Base-by-base conservation (phyloP, 2,329 filamentous ascomycete genomes). In the Neurospora crassa region DNA sequence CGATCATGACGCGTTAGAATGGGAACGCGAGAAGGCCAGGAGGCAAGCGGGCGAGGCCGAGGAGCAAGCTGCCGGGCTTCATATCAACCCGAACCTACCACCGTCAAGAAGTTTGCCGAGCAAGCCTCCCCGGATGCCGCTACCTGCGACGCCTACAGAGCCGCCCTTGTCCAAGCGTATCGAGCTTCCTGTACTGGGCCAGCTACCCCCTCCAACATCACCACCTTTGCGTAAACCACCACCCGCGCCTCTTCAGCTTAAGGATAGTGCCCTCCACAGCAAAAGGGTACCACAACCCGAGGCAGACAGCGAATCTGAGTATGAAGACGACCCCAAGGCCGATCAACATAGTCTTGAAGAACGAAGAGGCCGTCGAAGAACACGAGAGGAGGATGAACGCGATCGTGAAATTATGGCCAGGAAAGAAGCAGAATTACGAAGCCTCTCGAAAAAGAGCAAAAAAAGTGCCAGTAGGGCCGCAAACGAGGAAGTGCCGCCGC, bases 331-430 rank as follows among this genome's bases (percentile, higher is more conserved):
- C 43, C 81, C 93, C 14, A 90, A 92, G 73, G 89, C 91, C 3
- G 86, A 90, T 67, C 90, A 91, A 74, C 83, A 90, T 68, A 83
- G 86, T 0, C 79, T 81, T 6, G 81, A 86, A 43, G 83, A 87
- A 14, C 83, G 89, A 69, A 87, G 94, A 73, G 95, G 94, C 10
- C 88, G 94, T 72, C 87, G 93, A 76, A 93, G 91, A 80, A 97
- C 94, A 2, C 88, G 94, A 69, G 93, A 95, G 79, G 93, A 97
- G 73, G 94, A 97, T 77, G 93, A 97, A 75, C 86, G 86, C 70
- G 88, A 93, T 70, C 89, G 94, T 68, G 92, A 95, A 78, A 84
- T 89, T 16, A 80, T 90, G n/a, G 88, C 87, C 1, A 79, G 87
- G 67, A 86, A 89, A 77, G 90, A 94, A 76, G 88, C 90, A 14